phyloP scores from a whole-genome alignment of 1,284 basidiomycete species.

The Tilletia caries region DNA sequence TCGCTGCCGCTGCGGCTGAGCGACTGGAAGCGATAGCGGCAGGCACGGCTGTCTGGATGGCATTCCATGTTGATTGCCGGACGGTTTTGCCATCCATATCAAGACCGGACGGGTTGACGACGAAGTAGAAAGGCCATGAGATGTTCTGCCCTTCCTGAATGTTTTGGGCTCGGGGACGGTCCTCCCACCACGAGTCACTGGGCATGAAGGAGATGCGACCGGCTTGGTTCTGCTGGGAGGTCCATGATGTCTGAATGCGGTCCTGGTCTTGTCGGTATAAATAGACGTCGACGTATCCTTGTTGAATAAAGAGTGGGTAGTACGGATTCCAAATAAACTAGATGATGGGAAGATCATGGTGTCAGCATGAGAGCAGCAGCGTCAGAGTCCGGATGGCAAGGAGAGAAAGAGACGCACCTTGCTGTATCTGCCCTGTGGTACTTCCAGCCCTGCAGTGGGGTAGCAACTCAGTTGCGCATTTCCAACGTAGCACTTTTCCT shows the following conservation, averaged over 20 bases:
- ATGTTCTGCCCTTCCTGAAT: constrained; percentile 38
- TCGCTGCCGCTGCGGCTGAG: background rate
- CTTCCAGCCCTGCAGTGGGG: constrained; percentile 30
- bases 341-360: background rate
- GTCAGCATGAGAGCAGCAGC: background rate
- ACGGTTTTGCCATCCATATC: constrained; percentile 29
- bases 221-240: constrained; percentile 32
- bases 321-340: constrained; percentile 47
- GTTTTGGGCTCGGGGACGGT: constrained; percentile 30
- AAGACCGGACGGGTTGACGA: constrained; percentile 30
- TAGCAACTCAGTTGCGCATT: constrained; percentile 44
- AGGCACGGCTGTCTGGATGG: constrained; percentile 40
- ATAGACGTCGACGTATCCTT: constrained; percentile 41
- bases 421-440: constrained; percentile 35
- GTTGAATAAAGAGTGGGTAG: constrained; percentile 38
- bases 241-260: constrained; percentile 33
- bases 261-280: constrained; percentile 44
- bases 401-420: constrained; percentile 20
- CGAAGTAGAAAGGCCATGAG: constrained; percentile 49
- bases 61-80: constrained; percentile 35
- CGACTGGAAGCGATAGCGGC: constrained; percentile 22
- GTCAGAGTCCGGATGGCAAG: too few relatives aligned
- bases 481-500: constrained; percentile 39
- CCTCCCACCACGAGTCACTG: constrained; percentile 39
- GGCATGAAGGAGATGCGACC: constrained; percentile 40